Conservation (phyloP, 371 early-diverging fungal species). For the Lichtheimia ornata region DNA sequence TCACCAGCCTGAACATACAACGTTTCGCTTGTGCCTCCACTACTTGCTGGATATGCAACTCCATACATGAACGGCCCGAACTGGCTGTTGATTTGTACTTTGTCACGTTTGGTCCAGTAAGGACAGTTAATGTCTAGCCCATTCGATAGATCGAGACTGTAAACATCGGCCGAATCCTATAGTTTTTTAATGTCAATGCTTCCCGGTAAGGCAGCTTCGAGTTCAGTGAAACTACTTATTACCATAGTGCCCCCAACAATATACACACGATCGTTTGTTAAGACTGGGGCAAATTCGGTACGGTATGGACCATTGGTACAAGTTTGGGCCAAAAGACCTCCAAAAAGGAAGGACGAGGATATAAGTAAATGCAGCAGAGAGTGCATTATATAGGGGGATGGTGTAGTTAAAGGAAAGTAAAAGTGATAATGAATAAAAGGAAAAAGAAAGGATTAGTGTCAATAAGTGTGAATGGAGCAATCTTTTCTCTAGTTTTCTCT, state of each 20-base stretch:
- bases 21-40: not conserved
- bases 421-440: too few species aligned
- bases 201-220: not conserved
- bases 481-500: too few species aligned
- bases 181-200: not conserved
- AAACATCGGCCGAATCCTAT: conserved; percentile 7
- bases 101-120: conserved; percentile 5
- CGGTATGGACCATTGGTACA: conserved; percentile 10
- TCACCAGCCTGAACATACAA: conserved; percentile 17
- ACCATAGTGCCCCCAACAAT: conserved; percentile 17
- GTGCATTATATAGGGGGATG: too few species aligned
- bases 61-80: conserved; percentile 20
- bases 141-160: conserved; percentile 7
- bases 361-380: not conserved
- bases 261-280: conserved; percentile 13
- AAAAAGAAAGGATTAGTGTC: too few species aligned
- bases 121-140: conserved; percentile 13
- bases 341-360: conserved; percentile 4
- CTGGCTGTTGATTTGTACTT: conserved; percentile 3
- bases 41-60: conserved; percentile 9
- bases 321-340: not conserved
- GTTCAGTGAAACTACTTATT: not conserved
- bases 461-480: too few species aligned
- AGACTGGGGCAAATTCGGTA: conserved; percentile 12
- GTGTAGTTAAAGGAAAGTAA: too few species aligned